Conservation (phyloP, 2,329 filamentous ascomycete genomes). For the Thelonectria olida region DNA sequence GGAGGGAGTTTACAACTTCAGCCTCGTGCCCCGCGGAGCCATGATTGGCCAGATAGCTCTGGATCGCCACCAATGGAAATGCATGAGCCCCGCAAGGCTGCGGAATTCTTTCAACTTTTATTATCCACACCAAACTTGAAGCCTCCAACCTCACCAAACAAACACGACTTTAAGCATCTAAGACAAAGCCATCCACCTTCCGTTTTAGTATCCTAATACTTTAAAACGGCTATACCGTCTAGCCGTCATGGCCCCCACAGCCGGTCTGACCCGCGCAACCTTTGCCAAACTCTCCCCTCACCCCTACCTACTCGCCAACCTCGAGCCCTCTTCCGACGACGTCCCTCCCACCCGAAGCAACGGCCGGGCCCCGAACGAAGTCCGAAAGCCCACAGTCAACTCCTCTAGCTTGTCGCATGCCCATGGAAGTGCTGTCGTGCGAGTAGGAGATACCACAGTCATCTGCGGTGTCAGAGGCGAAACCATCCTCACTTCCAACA, state of each 20-base stretch:
- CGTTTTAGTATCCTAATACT: not conserved
- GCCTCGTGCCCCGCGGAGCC: conserved; percentile 24
- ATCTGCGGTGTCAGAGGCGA: conserved; percentile 93
- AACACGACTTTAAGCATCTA: not conserved
- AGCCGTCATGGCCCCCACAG: conserved; percentile 42
- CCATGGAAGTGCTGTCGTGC: conserved; percentile 88
- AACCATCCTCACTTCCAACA: conserved; percentile 78
- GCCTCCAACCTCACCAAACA: not conserved
- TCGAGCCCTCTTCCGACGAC: conserved; percentile 67
- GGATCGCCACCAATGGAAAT: conserved; percentile 1
- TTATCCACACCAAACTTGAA: conserved; percentile 10
- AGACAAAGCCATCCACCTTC: not conserved
- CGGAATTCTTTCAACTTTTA: conserved; percentile 37
- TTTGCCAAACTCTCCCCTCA: conserved; percentile 92
- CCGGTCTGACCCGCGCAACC: conserved; percentile 67
- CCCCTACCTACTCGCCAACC: conserved; percentile 89
- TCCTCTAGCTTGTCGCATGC: conserved; percentile 87
- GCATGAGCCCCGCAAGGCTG: conserved; percentile 34
- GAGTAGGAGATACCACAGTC: conserved; percentile 90
- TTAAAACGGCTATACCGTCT: not conserved
- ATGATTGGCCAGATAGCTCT: conserved; percentile 19
- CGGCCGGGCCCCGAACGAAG: conserved; percentile 75
- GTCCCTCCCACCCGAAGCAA: conserved; percentile 76
- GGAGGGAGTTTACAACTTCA: no score
- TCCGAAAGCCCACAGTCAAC: conserved; percentile 80